Conservation (phyloP, 2,329 filamentous ascomycete genomes). For the Lasiodiplodia sp. region DNA sequence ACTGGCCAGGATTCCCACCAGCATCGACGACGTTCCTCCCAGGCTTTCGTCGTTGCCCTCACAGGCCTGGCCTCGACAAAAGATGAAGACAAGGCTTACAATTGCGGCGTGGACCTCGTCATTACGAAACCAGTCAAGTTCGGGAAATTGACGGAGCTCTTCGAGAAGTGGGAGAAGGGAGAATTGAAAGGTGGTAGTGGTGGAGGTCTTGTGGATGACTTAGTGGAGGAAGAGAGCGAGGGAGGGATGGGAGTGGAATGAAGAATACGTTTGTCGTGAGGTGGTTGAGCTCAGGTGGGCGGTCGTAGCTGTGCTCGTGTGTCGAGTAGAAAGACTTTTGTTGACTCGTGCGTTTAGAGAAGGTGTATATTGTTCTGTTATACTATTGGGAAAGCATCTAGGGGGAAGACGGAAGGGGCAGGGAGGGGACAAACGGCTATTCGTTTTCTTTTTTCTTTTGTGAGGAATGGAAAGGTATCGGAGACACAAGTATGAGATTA, state of each 20-base stretch:
- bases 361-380: background rate
- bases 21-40: background rate
- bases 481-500: conserved; percentile 4
- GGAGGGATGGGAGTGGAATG: background rate
- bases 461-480: conserved; percentile 1
- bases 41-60: conserved; percentile 55
- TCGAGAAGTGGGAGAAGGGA: conserved; percentile 22
- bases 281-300: background rate
- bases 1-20: background rate
- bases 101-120: conserved; percentile 62
- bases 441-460: background rate
- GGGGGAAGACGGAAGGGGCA: background rate
- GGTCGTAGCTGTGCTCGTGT: background rate
- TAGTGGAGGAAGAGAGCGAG: conserved; percentile 3
- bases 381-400: background rate
- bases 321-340: background rate
- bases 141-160: conserved; percentile 4
- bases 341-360: background rate
- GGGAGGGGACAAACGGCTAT: background rate
- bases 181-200: conserved; percentile 1
- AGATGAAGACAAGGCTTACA: conserved; percentile 59
- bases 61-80: conserved; percentile 60
- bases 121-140: conserved; percentile 59
- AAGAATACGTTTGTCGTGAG: background rate
- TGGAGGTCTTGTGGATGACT: background rate